Conservation (phyloP, 2,329 filamentous ascomycete species). For the Clonostachys sp. region DNA sequence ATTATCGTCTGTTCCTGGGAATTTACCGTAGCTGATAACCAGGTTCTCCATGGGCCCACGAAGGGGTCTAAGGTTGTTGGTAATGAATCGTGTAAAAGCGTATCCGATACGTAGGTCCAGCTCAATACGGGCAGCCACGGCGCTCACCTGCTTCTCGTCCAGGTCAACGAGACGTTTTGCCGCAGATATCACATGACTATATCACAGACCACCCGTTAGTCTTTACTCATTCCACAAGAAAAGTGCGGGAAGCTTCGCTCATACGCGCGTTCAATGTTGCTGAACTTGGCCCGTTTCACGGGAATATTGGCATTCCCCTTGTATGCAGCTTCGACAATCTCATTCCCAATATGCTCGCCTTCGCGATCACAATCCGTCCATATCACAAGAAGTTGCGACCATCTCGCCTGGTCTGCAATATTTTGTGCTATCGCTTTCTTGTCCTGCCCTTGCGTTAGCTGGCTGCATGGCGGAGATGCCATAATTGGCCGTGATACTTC, state of each 20-base stretch:
- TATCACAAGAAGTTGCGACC: slow-evolving; percentile 76
- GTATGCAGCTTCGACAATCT: slow-evolving; percentile 78
- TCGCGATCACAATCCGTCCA: slow-evolving; percentile 99
- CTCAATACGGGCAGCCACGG: slow-evolving; percentile 85
- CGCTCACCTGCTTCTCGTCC: slow-evolving; percentile 82
- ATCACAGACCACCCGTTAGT: slow-evolving; percentile 2
- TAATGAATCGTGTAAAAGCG: slow-evolving; percentile 87
- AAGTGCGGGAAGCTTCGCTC: slow-evolving; percentile 16
- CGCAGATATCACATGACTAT: slow-evolving; percentile 79
- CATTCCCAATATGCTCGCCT: slow-evolving; percentile 91
- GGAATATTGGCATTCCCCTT: slow-evolving; percentile 70
- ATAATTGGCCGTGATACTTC: background rate
- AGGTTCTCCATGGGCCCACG: slow-evolving; percentile 61
- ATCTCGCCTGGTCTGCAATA: slow-evolving; percentile 72
- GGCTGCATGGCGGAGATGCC: background rate
- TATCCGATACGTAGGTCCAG: slow-evolving; percentile 89
- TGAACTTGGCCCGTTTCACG: slow-evolving; percentile 85
- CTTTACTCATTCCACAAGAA: no score
- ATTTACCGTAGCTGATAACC: slow-evolving; percentile 75
- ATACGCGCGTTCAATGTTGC: slow-evolving; percentile 88
- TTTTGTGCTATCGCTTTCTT: slow-evolving; percentile 81
- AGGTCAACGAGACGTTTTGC: slow-evolving; percentile 72
- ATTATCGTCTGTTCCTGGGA: background rate
- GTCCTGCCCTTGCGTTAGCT: slow-evolving; percentile 42
- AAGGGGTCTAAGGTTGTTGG: slow-evolving; percentile 68